A percentile compares a stretch with the other conserved stretches of the same genome.
phyloP scores from a whole-genome alignment of 495 filamentous ascomycete genomes.

The Talaromyces ruber region DNA sequence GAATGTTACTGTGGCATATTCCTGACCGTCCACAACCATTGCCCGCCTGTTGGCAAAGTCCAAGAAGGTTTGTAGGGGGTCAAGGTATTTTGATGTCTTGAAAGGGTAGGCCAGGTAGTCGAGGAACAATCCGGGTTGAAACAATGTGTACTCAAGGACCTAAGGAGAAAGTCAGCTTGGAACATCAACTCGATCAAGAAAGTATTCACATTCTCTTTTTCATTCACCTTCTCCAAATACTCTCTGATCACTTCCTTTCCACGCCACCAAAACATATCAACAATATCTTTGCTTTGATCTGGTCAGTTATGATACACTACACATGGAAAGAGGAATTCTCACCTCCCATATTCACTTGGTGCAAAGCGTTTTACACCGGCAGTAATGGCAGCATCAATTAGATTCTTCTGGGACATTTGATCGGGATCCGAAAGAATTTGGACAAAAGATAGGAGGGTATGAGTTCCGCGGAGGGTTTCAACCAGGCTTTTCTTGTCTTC shows the following conservation, averaged over 20 bases:
- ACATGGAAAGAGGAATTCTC: neutral
- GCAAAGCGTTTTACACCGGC: conserved; percentile 48
- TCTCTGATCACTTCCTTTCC: conserved; percentile 33
- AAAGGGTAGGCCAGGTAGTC: conserved; percentile 39
- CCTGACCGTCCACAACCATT: conserved; percentile 32
- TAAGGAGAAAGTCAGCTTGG: conserved; percentile 8
- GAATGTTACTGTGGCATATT: conserved; percentile 27
- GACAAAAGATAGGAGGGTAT: conserved; percentile 44
- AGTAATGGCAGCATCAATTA: conserved; percentile 47
- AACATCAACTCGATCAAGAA: neutral
- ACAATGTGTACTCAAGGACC: conserved; percentile 44
- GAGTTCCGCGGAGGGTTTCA: conserved; percentile 26
- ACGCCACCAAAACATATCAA: conserved; percentile 25
- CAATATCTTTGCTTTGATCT: neutral
- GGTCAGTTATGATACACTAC: neutral
- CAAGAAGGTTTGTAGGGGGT: conserved; percentile 22
- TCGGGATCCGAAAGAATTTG: conserved; percentile 18
- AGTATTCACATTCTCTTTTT: conserved; percentile 23
- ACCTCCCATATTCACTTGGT: conserved; percentile 11
- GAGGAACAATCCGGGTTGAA: conserved; percentile 41
- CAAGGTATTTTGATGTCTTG: conserved; percentile 35
- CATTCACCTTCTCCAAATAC: conserved; percentile 38
- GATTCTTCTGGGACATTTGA: conserved; percentile 23
- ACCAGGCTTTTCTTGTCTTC: conserved; percentile 22
- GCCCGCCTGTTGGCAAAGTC: conserved; percentile 37